These are phyloP conservation scores for Tolypocladium paradoxum DNA, from an alignment of 2,329 filamentous ascomycete species.

Conservation along the genomic window DNA sequence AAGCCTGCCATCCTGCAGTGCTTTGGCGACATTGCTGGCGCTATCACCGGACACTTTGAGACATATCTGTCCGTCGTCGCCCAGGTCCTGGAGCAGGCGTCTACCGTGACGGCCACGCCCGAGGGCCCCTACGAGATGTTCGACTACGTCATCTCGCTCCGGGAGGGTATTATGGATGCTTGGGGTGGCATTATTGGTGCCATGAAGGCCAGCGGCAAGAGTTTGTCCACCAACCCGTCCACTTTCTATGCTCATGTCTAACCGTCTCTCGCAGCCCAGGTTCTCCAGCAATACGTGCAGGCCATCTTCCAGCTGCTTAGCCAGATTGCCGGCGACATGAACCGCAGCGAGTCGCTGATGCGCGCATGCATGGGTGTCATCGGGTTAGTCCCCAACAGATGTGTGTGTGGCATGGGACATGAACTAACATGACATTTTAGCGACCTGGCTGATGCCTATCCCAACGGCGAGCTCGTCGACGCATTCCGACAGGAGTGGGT, in stretches of 20 bases:
- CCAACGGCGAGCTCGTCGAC: conserved; percentile 72
- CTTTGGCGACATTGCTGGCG: conserved; percentile 94
- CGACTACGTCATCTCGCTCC: conserved; percentile 88
- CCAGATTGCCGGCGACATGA: conserved; percentile 67
- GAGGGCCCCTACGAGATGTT: conserved; percentile 91
- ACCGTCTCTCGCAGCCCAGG: conserved; percentile 38
- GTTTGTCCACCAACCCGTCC: conserved; percentile 32
- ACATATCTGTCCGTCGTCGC: conserved; percentile 87
- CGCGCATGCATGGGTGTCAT: conserved; percentile 95
- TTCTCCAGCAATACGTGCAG: conserved; percentile 67
- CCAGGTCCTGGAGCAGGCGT: conserved; percentile 87
- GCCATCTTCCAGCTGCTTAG: conserved; percentile 82
- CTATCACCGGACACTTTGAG: conserved; percentile 86
- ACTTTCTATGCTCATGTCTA: not conserved
- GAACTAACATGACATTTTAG: conserved; percentile 30
- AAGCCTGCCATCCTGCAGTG: conserved; percentile 97
- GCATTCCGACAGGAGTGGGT: conserved; percentile 90
- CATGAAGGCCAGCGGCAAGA: conserved; percentile 74
- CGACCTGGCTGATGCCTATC: conserved; percentile 89
- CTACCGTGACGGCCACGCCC: conserved; percentile 64
- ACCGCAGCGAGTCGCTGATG: conserved; percentile 85
- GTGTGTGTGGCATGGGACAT: not conserved
- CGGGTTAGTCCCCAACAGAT: conserved; percentile 50
- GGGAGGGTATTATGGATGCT: conserved; percentile 97
- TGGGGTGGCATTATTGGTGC: conserved; percentile 96